Base-by-base conservation (phyloP, 2,329 filamentous ascomycete genomes). In the Colletotrichum eleusines region DNA sequence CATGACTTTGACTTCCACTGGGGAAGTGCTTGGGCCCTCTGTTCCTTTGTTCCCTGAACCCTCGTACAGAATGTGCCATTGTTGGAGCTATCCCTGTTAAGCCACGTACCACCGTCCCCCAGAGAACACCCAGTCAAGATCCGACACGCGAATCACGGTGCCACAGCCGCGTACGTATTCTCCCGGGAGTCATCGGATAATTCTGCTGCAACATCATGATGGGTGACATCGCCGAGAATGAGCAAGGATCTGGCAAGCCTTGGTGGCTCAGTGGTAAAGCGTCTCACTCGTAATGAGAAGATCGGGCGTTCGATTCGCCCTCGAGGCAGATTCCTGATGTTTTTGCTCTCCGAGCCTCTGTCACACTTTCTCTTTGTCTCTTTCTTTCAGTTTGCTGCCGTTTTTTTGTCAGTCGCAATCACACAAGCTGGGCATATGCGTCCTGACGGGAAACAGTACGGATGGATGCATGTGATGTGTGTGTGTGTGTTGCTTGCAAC, bases 181-280 rank as follows among this genome's bases (percentile, higher is more conserved):
- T n/a, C n/a, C 20, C 7, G 11, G 44, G 4, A 42, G 2, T 9
- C 23, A 5, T 20, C 14, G 20, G 35, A 16, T 4, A 28, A 6
- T 1, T 1, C 11, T 7, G 3, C 2, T 0, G 18, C 14, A 26
- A 12, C 1, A 26, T 53, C 7, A 63, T 63, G 1, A 0, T 0
- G 0, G 0, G 5, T 6, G 1, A 11, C 0, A 5, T 51, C 0
- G 6, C 1, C n/a, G 3, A 9, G n/a, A n/a, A 20, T 11, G 12
- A 8, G 8, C 51, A 63, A 38, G 53, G 35, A 63, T 68, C 58
- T 31, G 5, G 2, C 9, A 33, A 8, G 69, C 69, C 69, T 71
- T 71, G 69, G 69, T 71, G 69, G 69, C 69, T 71, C 69, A 71
- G 69, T 71, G 69, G 69, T 71, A 71, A 71, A 71, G 69, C 69